phyloP scores from a whole-genome alignment of 176 grass and related monocot genomes.

The Coix lacrymajobi region DNA sequence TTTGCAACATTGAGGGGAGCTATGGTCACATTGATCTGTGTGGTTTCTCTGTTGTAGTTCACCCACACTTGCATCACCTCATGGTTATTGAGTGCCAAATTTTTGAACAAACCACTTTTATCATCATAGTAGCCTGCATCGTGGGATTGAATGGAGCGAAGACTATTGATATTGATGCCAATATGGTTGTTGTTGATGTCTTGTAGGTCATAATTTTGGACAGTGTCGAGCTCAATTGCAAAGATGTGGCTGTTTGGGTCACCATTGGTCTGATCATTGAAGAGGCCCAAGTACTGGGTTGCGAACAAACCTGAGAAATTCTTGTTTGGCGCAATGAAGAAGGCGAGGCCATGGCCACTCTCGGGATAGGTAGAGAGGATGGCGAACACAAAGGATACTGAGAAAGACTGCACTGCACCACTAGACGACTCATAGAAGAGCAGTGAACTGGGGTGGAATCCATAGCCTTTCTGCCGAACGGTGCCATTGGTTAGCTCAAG shows the following conservation, averaged over 20 bases:
- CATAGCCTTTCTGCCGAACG: background rate
- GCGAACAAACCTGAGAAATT: background rate
- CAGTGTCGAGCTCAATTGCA: background rate
- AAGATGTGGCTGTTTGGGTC: background rate
- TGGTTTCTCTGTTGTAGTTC: background rate
- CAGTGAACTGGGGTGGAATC: background rate
- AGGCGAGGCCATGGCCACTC: background rate
- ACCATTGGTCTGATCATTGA: background rate
- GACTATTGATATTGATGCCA: conserved; percentile 12
- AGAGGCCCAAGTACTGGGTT: background rate
- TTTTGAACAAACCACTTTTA: background rate
- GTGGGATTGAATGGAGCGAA: background rate
- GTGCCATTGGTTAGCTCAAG: background rate
- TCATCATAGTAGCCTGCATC: conserved; percentile 10
- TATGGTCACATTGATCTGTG: background rate
- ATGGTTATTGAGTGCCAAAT: background rate
- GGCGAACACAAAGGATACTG: background rate
- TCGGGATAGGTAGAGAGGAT: background rate
- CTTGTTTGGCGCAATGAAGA: background rate
- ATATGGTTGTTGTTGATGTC: background rate
- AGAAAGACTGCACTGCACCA: background rate
- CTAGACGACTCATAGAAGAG: background rate
- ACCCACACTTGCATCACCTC: background rate
- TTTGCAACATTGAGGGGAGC: background rate
- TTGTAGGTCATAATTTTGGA: background rate